Conservation (phyloP, 495 filamentous ascomycete species). For the Achaetomiella virescens region DNA sequence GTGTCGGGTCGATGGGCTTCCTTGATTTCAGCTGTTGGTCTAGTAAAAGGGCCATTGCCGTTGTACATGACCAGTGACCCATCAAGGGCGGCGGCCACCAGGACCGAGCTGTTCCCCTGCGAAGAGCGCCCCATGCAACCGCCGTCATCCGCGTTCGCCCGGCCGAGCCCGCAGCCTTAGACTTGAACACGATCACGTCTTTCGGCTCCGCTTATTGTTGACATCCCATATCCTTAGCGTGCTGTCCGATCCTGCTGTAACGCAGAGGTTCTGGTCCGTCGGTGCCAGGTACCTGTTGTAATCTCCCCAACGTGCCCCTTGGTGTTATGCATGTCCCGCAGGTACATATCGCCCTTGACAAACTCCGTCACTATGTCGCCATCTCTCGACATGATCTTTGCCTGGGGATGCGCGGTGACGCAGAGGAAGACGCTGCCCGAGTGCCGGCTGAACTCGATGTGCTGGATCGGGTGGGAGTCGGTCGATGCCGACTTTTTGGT, state of each 20-base stretch:
- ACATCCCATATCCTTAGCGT: conserved; percentile 96
- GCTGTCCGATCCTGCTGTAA: conserved; percentile 87
- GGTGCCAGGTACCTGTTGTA: conserved; percentile 81
- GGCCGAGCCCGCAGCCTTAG: conserved; percentile 72
- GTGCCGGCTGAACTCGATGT: conserved; percentile 77
- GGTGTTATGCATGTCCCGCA: conserved; percentile 92
- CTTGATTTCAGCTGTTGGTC: conserved; percentile 77
- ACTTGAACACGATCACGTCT: conserved; percentile 93
- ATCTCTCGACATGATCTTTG: conserved; percentile 82
- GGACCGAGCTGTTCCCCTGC: conserved; percentile 70
- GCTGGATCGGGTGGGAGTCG: conserved; percentile 83
- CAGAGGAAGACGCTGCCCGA: conserved; percentile 78
- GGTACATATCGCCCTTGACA: conserved; percentile 95
- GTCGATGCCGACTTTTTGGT: conserved; percentile 61
- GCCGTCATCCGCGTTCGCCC: conserved; percentile 92
- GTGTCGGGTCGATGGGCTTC: conserved; percentile 79
- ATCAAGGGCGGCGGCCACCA: conserved; percentile 83
- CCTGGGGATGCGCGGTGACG: conserved; percentile 78
- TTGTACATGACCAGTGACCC: conserved; percentile 88
- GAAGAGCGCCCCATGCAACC: conserved; percentile 75
- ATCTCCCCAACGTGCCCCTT: conserved; percentile 93
- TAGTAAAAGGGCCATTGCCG: conserved; percentile 78
- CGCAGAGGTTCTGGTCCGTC: conserved; percentile 69
- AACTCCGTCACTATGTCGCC: conserved; percentile 81
- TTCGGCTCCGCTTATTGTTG: conserved; percentile 75